Evolutionary conservation across 164 flowering plant species (phyloP).

Genomic region (Sedum album): DNA sequence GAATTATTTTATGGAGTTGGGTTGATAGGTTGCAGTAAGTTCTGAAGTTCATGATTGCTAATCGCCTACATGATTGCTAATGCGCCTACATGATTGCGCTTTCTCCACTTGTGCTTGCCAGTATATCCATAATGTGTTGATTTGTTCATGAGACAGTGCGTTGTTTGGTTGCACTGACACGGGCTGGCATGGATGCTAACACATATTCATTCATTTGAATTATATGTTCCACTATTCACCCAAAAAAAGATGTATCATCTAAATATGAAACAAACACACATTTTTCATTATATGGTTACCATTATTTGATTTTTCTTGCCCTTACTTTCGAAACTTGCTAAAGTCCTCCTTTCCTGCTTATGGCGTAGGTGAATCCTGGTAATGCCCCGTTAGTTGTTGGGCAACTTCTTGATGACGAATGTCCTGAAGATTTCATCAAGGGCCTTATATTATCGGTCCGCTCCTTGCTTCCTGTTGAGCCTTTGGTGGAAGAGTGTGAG

Average conservation of each 20-base stretch:
- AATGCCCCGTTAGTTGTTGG: constrained; percentile 99
- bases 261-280: background rate
- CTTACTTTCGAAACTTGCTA: background rate
- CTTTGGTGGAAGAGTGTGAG: constrained; percentile 96
- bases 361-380: constrained; percentile 81
- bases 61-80: background rate
- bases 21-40: background rate
- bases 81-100: too few species aligned
- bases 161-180: too few species aligned
- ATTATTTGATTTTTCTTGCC: background rate
- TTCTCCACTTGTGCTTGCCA: background rate
- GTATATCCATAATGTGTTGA: too few species aligned
- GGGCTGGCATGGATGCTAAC: too few species aligned
- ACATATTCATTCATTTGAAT: too few species aligned
- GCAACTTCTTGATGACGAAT: constrained; percentile 96
- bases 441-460: constrained; percentile 84
- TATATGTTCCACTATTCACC: background rate
- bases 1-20: background rate
- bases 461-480: constrained; percentile 97
- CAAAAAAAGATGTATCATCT: too few species aligned
- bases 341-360: constrained; percentile 9
- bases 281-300: background rate
- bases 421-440: constrained; percentile 99
- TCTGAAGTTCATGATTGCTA: background rate
- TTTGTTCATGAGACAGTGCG: too few species aligned